Evolutionary conservation across 306 rosid species (phyloP), one percentile per base, ranked within the genome.

Genomic region (Pyrus bretschneideri): DNA sequence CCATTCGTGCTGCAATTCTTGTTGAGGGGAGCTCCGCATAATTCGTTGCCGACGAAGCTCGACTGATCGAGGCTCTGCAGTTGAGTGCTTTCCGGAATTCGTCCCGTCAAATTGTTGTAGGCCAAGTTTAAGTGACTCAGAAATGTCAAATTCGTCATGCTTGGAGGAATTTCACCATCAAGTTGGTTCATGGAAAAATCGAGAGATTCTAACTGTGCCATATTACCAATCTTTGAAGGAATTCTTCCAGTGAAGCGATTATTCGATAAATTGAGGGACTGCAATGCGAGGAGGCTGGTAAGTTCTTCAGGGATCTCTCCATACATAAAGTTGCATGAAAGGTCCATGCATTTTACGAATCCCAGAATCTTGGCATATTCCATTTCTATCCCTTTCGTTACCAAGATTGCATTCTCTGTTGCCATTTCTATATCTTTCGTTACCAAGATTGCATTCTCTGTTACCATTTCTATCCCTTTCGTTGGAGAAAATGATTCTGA

Each of bases 131-230:
- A 35, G 40, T 35, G 40, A 35, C 40, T 35, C 40, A 35, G 2
- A 35, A 35, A 35, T 35, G 40, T 35, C 40, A 35, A 35, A 35
- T 6, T 35, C 3, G 62, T 22, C 27, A 58, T 25, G 75, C 69
- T 58, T 38, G 42, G 45, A 4, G 80, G 69, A 33, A 77, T 69
- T 68, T 69, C 59, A 67, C 80, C 75, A 10, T 25, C 30, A 9
- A 69, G 69, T 23, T 59, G 80, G 60, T 69, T 69, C 8, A 40
- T 57, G 0, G 80, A 77, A 4, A 77, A 29, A 21, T 77, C 80
- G 0, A 77, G 23, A 40, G 62, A 69, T 62, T 77, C 75, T 35
- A 77, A 21, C 12, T 6, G 0, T 11, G 1, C 4, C 80, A 69
- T 68, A n/a, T 1, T 2, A 6, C 75, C 75, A 6, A 77, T 68